Conservation (phyloP, 2,329 filamentous ascomycete species). For the Shiraia bambusicola region DNA sequence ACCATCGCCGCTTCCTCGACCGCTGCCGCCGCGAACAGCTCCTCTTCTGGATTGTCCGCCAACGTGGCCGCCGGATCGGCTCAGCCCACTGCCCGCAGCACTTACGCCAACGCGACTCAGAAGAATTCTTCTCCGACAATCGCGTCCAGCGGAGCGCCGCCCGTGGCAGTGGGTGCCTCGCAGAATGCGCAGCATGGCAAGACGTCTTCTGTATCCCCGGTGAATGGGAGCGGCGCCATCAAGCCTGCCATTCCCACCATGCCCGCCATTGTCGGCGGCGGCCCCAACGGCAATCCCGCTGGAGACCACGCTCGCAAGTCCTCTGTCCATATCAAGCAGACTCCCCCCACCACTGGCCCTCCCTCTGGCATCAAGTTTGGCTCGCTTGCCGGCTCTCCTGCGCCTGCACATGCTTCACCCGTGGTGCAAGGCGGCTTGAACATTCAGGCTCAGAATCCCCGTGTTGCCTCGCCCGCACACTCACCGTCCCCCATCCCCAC, state of each 20-base stretch:
- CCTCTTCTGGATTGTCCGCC: conserved; percentile 54
- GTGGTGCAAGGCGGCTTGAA: conserved; percentile 62
- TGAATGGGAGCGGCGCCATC: conserved; percentile 81
- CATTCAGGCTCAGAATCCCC: conserved; percentile 61
- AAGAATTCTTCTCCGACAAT: conserved; percentile 53
- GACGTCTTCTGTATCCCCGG: conserved; percentile 61
- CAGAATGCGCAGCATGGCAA: conserved; percentile 54
- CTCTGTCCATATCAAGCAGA: conserved; percentile 88
- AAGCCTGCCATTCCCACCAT: conserved; percentile 66
- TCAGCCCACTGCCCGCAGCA: conserved; percentile 56
- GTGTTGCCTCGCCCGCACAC: conserved; percentile 78
- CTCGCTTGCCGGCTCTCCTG: conserved; percentile 65
- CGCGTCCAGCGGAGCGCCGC: conserved; percentile 54
- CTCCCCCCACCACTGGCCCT: conserved; percentile 61
- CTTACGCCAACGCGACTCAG: conserved; percentile 64
- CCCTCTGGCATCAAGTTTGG: conserved; percentile 73
- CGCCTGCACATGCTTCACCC: conserved; percentile 66
- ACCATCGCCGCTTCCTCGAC: conserved; percentile 51
- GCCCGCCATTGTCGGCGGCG: conserved; percentile 63
- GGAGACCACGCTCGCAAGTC: conserved; percentile 82
- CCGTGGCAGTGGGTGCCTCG: conserved; percentile 57
- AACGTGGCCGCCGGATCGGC: conserved; percentile 55
- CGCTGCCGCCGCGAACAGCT: conserved; percentile 51
- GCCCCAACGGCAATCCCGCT: conserved; percentile 64
- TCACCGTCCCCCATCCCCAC: conserved; percentile 94